A percentile compares a stretch with the other conserved stretches of the same genome.
phyloP scores from a whole-genome alignment of 306 rosid genomes.

The Sesbania bispinosa region DNA sequence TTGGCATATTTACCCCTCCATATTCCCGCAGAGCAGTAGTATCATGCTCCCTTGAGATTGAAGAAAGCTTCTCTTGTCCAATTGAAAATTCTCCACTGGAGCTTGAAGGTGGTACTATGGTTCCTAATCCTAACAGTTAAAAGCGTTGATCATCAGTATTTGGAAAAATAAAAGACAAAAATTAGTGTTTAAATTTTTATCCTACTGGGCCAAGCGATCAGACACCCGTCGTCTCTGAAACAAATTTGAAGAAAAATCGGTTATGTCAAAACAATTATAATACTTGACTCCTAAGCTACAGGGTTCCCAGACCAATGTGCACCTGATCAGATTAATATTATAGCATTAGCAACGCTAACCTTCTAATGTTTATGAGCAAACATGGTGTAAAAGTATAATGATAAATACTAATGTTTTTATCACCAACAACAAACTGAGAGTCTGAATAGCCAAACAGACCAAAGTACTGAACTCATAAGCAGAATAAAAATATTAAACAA shows the following conservation, averaged over 20 bases:
- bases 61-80: slow-evolving; percentile 62
- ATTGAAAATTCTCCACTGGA: slow-evolving; percentile 50
- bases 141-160: slow-evolving; percentile 19
- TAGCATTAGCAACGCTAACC: neutral
- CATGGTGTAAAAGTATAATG: neutral
- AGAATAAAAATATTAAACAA: neutral
- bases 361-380: neutral
- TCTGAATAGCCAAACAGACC: neutral
- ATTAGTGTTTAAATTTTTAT: neutral
- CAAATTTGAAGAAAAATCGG: neutral
- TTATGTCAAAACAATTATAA: neutral
- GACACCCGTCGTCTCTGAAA: neutral
- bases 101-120: slow-evolving; percentile 3
- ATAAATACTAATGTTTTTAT: neutral
- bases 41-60: slow-evolving; percentile 65
- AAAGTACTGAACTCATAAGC: neutral
- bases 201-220: neutral
- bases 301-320: neutral
- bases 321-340: neutral
- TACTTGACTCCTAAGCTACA: neutral
- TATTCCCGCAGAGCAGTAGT: slow-evolving; percentile 35
- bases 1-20: slow-evolving; percentile 64
- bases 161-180: neutral
- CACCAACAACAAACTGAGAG: neutral
- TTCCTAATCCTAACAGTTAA: slow-evolving; percentile 36